Conservation (phyloP, 352 stramenopile species). For the Pythium rhizo-oryzae region DNA sequence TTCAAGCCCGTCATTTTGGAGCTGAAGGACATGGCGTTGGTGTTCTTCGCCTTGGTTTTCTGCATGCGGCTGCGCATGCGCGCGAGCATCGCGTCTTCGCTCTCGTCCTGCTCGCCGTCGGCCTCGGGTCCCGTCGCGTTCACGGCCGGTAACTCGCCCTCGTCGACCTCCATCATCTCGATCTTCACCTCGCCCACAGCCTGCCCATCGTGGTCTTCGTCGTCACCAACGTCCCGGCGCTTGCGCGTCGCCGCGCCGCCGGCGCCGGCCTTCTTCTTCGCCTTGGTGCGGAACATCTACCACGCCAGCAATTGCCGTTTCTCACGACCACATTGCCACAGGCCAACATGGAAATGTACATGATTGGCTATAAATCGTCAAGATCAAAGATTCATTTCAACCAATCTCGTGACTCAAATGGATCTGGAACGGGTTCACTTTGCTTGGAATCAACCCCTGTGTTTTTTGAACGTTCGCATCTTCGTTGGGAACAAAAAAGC, state of each 20-base stretch:
- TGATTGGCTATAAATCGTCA: conserved; percentile 10
- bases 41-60: conserved; percentile 27
- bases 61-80: conserved; percentile 37
- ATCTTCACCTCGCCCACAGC: not conserved
- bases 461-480: conserved; percentile 9
- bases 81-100: conserved; percentile 33
- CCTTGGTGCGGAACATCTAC: conserved; percentile 45
- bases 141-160: conserved; percentile 1
- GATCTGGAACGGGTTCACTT: not conserved
- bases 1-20: conserved; percentile 25
- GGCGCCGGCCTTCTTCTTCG: conserved; percentile 33
- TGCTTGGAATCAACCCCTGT: not conserved
- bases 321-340: not conserved
- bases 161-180: conserved; percentile 22
- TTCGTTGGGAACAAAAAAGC: not conserved
- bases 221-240: conserved; percentile 34
- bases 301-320: not conserved
- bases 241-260: conserved; percentile 24
- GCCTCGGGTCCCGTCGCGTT: conserved; percentile 2
- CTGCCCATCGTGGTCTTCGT: conserved; percentile 14
- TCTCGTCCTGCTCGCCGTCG: conserved; percentile 8
- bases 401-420: not conserved
- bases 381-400: conserved; percentile 1
- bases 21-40: conserved; percentile 41
- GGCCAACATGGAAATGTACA: not conserved